Evolutionary conservation across 2,329 filamentous ascomycete species (phyloP), one percentile per base, ranked within the genome.

Genomic region (Claviceps sp.): DNA sequence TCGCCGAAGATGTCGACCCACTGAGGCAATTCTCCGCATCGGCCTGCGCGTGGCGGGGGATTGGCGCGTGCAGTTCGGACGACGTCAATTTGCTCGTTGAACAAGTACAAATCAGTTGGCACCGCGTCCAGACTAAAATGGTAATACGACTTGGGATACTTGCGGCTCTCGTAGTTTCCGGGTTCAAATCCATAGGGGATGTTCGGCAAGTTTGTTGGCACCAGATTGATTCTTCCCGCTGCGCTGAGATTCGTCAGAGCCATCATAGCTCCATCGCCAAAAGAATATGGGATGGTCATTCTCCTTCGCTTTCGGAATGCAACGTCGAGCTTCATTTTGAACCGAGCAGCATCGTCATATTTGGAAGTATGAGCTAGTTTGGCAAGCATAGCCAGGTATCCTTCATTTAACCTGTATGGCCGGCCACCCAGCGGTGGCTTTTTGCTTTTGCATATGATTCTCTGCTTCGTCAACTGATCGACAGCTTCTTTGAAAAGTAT

Each of bases 161-260:
- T 79, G 52, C 84, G 75, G 22, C 81, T 84, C 60, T 86, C 80
- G 64, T 89, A 89, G 56, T 85, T 81, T 16, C 79, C 79, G 7
- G 83, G 82, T 50, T 79, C 77, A 60, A 89, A 85, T 1, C 86
- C 85, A 62, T 85, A 83, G 2, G 82, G 81, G 34, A 86, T 79
- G 48, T 75, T 60, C 1, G 79, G 79, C 5, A 85, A 74, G 42
- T 82, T 71, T 1, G 73, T 61, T 0, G 78, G 70, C 3, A 73
- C 67, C 6, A 86, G 61, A 16, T 63, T 69, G 43, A 89, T 70
- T 42, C 77, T 73, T 3, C 78, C 76, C 48, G 75, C 64, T 0
- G 80, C 78, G 54, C 82, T 76, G 51, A 90, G 64, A 58, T 86
- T 86, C 42, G 81, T 73, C 52, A 85, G 67, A 1, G 81, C 83